phyloP scores from a whole-genome alignment of 2,329 filamentous ascomycete genomes.

The Ophiostoma piceae region DNA sequence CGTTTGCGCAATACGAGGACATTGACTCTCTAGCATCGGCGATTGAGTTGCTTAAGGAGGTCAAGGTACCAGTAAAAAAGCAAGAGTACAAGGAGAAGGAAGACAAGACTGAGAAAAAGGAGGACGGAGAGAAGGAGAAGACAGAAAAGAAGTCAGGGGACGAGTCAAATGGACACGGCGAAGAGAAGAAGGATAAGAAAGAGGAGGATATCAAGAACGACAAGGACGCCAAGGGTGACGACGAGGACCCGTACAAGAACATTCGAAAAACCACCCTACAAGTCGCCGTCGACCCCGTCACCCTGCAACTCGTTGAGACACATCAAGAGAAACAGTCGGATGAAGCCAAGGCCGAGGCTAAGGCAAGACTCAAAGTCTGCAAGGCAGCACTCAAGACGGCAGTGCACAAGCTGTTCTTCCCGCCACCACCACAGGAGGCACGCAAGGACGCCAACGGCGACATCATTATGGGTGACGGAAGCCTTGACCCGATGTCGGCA shows the following conservation, averaged over 20 bases:
- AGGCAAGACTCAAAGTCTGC: conserved; percentile 65
- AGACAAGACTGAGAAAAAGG: conserved; percentile 35
- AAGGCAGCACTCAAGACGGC: conserved; percentile 62
- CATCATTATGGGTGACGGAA: conserved; percentile 42
- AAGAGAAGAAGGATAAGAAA: conserved; percentile 45
- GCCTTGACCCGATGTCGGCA: neutral
- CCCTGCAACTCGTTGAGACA: conserved; percentile 77
- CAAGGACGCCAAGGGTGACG: conserved; percentile 33
- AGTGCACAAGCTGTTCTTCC: conserved; percentile 67
- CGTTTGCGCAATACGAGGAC: conserved; percentile 94
- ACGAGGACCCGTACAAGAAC: conserved; percentile 45
- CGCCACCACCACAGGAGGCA: conserved; percentile 42
- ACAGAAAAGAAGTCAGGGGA: conserved; percentile 31
- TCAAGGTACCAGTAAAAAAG: conserved; percentile 75
- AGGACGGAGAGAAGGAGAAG: conserved; percentile 32
- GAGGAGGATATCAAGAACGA: conserved; percentile 32
- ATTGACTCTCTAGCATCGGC: conserved; percentile 80
- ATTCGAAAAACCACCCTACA: conserved; percentile 67
- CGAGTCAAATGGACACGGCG: conserved; percentile 29
- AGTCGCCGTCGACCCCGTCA: conserved; percentile 75
- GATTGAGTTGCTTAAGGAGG: conserved; percentile 74
- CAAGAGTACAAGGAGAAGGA: conserved; percentile 48
- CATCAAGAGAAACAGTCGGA: conserved; percentile 65
- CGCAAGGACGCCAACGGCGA: conserved; percentile 33
- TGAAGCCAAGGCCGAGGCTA: conserved; percentile 55